Base-by-base conservation (phyloP, 768 basidiomycete species). In the Brasilioporus rufonigricans region DNA sequence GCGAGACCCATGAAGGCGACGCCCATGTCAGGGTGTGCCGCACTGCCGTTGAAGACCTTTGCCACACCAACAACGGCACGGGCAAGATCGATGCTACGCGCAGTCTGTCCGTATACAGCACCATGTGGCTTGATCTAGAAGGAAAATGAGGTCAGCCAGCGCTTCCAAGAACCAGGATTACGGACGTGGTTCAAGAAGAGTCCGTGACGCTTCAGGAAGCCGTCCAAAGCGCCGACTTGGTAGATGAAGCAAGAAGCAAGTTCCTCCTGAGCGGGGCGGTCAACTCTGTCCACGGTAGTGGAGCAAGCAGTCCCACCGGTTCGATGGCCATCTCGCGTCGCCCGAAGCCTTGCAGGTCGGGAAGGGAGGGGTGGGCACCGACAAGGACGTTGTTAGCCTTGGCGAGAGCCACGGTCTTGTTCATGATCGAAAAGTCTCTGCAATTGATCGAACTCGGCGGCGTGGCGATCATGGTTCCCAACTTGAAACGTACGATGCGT, bases 351-450 rank as follows among this genome's bases (percentile, higher is more conserved):
- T 85, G 84, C 19, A 77, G 65, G 65, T 87, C 5, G 70, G 86
- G 24, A 85, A 76, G 21, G 81, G 83, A 65, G 1, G 86, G 86
- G 60, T 87, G 86, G 9, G 86, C 86, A 0, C 87, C 86, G 19
- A 85, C 76, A 29, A 73, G 69, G 27, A 87, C 83, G 21, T 73
- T 73, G 61, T 85, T 73, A 33, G 68, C 61, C 60, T 85, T 85
- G 3, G 86, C 86, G 5, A 84, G 72, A 1, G 57, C 53, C 3
- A 86, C 83, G 0, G 85, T 87, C 63, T 78, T 73, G 57, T 81
- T 74, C 86, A 89, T 88, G 46, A 86, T 77, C 0, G 79, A 74
- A 58, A 85, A 85, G 64, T 87, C 85, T 0, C 83, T 82, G 21
- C 27, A 39, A 21, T 18, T 5, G 50, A n/a, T 49, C 21, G 12